phyloP scores from a whole-genome alignment of 2,329 filamentous ascomycete species.

The Colletotrichum sp. region DNA sequence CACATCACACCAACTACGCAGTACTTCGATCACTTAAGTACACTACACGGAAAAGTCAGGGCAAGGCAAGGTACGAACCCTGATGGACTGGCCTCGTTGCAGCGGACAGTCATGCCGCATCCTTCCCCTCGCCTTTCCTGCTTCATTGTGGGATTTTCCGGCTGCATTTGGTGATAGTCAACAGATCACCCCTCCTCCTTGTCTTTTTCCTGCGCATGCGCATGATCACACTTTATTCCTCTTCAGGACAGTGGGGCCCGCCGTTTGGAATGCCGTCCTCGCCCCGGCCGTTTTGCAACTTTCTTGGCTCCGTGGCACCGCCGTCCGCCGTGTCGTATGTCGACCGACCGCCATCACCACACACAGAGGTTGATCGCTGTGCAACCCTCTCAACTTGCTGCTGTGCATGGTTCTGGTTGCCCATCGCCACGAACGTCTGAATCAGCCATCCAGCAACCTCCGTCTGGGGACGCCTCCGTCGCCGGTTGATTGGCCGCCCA shows the following conservation, averaged over 20 bases:
- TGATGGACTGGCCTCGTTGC: background rate
- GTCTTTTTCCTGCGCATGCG: constrained; percentile 3
- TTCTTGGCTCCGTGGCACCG: background rate
- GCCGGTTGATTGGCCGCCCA: background rate
- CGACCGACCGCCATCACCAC: background rate
- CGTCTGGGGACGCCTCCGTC: background rate
- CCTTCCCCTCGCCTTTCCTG: background rate
- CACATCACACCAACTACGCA: background rate
- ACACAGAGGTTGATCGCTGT: background rate
- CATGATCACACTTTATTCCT: constrained; percentile 11
- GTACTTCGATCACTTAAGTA: background rate
- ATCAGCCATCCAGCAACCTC: background rate
- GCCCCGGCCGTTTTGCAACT: background rate
- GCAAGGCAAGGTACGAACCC: background rate
- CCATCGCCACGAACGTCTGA: background rate
- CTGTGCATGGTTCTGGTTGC: background rate
- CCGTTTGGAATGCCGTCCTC: constrained; percentile 3
- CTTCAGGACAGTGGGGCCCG: background rate
- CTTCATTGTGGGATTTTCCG: background rate
- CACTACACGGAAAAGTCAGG: background rate
- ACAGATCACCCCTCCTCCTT: constrained; percentile 4
- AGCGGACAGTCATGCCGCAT: background rate
- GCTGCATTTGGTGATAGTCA: background rate
- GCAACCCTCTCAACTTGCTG: background rate
- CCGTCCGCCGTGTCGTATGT: background rate